phyloP scores from a whole-genome alignment of 2,329 filamentous ascomycete genomes.

The Alternaria arbusti region DNA sequence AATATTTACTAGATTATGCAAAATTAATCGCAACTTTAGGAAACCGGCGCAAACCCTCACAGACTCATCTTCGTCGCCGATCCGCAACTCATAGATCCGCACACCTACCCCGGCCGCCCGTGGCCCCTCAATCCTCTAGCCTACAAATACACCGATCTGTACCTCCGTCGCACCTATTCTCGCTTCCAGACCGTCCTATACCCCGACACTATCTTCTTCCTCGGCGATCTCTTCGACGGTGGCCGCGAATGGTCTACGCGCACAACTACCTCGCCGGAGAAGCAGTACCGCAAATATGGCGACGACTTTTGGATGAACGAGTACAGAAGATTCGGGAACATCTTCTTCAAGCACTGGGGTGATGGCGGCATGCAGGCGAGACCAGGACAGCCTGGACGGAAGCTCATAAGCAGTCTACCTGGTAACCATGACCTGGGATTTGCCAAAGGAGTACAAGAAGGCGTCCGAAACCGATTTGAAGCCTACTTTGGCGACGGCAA shows the following conservation, averaged over 20 bases:
- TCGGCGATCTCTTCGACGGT: slow-evolving; percentile 95
- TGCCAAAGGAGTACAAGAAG: slow-evolving; percentile 79
- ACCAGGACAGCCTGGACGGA: slow-evolving; percentile 70
- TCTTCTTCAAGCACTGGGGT: slow-evolving; percentile 78
- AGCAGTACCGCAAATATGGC: slow-evolving; percentile 77
- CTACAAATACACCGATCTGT: slow-evolving; percentile 82
- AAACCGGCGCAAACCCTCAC: slow-evolving; percentile 78
- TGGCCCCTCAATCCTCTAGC: slow-evolving; percentile 74
- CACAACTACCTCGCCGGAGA: slow-evolving; percentile 60
- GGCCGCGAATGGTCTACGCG: slow-evolving; percentile 90
- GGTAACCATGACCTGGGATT: slow-evolving; percentile 97
- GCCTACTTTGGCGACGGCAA: slow-evolving; percentile 92
- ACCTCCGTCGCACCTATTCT: slow-evolving; percentile 82
- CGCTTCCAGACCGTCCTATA: slow-evolving; percentile 75
- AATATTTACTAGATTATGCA: neutral
- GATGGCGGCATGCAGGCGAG: slow-evolving; percentile 62
- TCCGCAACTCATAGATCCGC: slow-evolving; percentile 89
- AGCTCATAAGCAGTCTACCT: slow-evolving; percentile 82
- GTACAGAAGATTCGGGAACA: slow-evolving; percentile 81
- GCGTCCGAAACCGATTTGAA: slow-evolving; percentile 82
- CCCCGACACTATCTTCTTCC: slow-evolving; percentile 89
- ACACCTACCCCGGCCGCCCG: slow-evolving; percentile 88
- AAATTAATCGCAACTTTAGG: slow-evolving; percentile 59
- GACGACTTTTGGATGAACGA: slow-evolving; percentile 86
- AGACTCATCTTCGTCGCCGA: slow-evolving; percentile 85